Evolutionary conservation across 2,329 filamentous ascomycete genomes (phyloP).

Genomic region (Diaporthe destruens): DNA sequence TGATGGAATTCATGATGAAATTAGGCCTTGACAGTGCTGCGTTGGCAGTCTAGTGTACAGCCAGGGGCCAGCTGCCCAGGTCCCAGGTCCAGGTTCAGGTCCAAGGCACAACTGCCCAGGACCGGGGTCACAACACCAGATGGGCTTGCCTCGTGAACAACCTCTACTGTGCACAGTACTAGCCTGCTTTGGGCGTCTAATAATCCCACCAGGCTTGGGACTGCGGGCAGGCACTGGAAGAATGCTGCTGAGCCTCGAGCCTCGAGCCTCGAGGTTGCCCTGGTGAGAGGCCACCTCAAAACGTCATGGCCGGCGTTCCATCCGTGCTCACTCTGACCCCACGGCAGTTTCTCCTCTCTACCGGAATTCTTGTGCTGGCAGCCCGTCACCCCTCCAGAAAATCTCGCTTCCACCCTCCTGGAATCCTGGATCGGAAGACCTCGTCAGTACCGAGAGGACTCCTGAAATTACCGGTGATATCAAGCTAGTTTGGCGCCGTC

Average conservation of each 20-base stretch:
- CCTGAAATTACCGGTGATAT: conserved; percentile 33
- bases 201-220: not conserved
- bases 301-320: conserved; percentile 24
- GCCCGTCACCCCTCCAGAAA: conserved; percentile 3
- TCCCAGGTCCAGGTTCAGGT: not conserved
- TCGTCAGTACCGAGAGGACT: conserved; percentile 20
- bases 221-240: conserved; percentile 5
- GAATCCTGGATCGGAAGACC: conserved; percentile 19
- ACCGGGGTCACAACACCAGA: conserved; percentile 21
- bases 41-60: not conserved
- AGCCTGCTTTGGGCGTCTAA: not conserved
- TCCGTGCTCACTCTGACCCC: conserved; percentile 4
- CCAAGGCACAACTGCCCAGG: not conserved
- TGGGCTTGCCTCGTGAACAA: conserved; percentile 15
- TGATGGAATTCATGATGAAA: conserved; percentile 19
- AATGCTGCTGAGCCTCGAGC: not conserved
- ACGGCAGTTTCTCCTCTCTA: conserved; percentile 7
- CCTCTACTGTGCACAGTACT: too few species aligned
- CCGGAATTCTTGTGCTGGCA: not conserved
- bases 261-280: conserved; percentile 3
- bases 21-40: conserved; percentile 25
- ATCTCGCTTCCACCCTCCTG: conserved; percentile 27
- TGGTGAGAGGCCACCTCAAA: conserved; percentile 1
- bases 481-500: conserved; percentile 12
- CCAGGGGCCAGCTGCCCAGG: not conserved